Evolutionary conservation across 768 basidiomycete genomes (phyloP), one percentile per base, ranked within the genome.

Genomic region (Russula sp.): DNA sequence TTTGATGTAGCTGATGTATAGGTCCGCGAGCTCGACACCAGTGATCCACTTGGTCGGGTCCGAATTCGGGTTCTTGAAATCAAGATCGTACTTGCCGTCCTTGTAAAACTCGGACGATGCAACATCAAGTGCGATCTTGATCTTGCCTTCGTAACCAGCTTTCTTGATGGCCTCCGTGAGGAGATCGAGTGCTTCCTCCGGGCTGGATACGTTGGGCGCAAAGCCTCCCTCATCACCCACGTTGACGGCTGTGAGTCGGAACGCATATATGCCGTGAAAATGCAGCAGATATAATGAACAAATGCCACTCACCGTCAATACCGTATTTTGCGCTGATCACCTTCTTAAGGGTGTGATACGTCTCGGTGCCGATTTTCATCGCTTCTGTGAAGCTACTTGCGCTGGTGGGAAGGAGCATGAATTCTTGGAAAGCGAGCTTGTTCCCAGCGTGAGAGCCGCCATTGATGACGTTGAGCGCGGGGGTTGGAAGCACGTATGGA

Each of bases 91-190:
- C 81, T 98, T 98, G 71, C 95, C 96, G 6, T 98, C 94, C 86
- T 97, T 98, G 88, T 93, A 99, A 84, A 99, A 99, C 78, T 99
- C 97, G 76, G 96, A 98, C 2, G 95, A 97, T 61, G 97, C 97
- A 69, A 97, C 95, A 72, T 97, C 96, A 69, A 99, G 91, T 64
- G 90, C 96, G 76, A 99, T 98, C 79, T 98, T 92, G 79, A 99
- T 88, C 81, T 97, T 97, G 74, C 94, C 97, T 76, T 96, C 91
- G 77, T 97, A 98, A 48, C 97, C 97, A 28, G 97, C 95, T 81
- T 94, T 92, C 78, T 91, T 89, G 83, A 99, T 98, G 72, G 97
- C 97, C 76, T 96, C 93, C 49, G 84, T 83, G 66, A 99, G 84
- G 72, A 99, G 87, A 72, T 99, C 96, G 67, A 98, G 92, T 40